Percentiles rank a stretch among this genome's conserved stretches.
These are phyloP conservation scores for Castanospermum australe DNA, from an alignment of 306 rosid species.

Conservation along the genomic window DNA sequence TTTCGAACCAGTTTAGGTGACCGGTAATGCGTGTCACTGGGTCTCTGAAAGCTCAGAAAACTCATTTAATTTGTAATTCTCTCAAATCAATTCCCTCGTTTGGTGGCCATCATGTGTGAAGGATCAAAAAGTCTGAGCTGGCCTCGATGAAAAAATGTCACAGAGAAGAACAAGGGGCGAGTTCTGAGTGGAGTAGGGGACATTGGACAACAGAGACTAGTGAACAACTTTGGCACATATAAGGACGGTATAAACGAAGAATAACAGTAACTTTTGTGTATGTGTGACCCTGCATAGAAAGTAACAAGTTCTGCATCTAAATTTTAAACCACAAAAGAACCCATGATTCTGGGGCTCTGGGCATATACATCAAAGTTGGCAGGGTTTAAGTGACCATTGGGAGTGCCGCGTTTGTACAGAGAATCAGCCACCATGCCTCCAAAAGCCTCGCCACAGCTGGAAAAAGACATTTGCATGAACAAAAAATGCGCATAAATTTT, in stretches of 20 bases:
- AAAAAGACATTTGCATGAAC: background rate
- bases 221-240: background rate
- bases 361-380: background rate
- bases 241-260: no score
- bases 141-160: background rate
- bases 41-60: background rate
- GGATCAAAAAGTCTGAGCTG: background rate
- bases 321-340: background rate
- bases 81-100: background rate
- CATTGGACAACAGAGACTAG: background rate
- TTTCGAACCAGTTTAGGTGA: background rate
- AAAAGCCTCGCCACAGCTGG: background rate
- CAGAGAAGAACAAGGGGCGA: background rate
- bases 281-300: background rate
- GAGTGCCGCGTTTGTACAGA: background rate
- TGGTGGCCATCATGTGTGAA: conserved; percentile 9
- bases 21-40: background rate
- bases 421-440: background rate
- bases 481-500: background rate
- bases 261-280: background rate
- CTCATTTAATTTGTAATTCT: background rate
- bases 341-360: conserved; percentile 1
- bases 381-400: background rate
- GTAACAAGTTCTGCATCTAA: background rate
- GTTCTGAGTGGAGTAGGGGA: background rate